Conservation (phyloP, 2,329 filamentous ascomycete species). For the Lasiodiplodia sp. region DNA sequence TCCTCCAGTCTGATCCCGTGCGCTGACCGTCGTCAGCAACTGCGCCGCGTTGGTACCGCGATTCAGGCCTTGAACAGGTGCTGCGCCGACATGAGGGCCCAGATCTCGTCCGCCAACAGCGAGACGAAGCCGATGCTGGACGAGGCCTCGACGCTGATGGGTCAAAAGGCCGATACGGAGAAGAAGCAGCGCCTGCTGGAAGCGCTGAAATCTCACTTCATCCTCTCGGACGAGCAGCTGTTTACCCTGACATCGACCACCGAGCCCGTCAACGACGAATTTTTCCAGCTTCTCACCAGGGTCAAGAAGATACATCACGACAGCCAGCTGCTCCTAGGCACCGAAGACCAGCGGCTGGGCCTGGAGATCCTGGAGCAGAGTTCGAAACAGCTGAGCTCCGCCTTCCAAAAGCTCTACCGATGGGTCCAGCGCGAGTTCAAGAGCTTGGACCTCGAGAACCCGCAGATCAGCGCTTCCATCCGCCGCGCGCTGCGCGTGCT, state of each 20-base stretch:
- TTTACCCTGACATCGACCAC: conserved; percentile 77
- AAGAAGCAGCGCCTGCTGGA: conserved; percentile 79
- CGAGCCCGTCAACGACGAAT: conserved; percentile 83
- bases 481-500: conserved; percentile 83
- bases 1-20: neutral
- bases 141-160: conserved; percentile 77
- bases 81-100: conserved; percentile 80
- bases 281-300: conserved; percentile 78
- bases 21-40: conserved; percentile 68
- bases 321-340: conserved; percentile 86
- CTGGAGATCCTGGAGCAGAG: conserved; percentile 91
- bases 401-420: conserved; percentile 93
- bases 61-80: conserved; percentile 80
- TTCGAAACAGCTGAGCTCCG: conserved; percentile 83
- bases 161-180: conserved; percentile 76
- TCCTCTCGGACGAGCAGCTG: conserved; percentile 82
- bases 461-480: conserved; percentile 86
- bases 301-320: conserved; percentile 89
- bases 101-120: conserved; percentile 76
- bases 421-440: conserved; percentile 97
- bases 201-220: conserved; percentile 82
- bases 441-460: conserved; percentile 89
- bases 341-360: conserved; percentile 86
- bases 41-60: conserved; percentile 80
- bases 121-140: conserved; percentile 77